Evolutionary conservation across 2,329 filamentous ascomycete species (phyloP).

Genomic region (Colletotrichum sidae): DNA sequence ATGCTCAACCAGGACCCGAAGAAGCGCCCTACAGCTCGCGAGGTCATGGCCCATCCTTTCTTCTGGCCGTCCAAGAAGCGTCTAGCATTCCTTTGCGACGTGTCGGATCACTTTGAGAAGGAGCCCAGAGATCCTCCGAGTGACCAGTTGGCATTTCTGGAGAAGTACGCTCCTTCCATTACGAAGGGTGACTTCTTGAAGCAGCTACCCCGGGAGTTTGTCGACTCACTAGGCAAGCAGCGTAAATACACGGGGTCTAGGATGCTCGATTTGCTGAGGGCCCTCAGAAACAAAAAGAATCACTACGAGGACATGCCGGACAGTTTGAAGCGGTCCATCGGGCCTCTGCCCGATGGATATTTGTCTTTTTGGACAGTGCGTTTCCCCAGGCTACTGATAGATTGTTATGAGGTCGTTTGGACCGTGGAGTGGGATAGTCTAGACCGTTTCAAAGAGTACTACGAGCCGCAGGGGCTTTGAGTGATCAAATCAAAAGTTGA

Average conservation of each 20-base stretch:
- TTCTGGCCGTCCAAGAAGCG: conserved; percentile 95
- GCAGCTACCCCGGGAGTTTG: conserved; percentile 81
- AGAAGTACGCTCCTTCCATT: conserved; percentile 62
- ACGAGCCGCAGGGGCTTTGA: conserved; percentile 58
- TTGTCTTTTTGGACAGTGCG: conserved; percentile 83
- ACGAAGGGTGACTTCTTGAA: conserved; percentile 82
- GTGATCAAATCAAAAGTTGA: conserved; percentile 3
- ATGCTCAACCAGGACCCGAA: conserved; percentile 75
- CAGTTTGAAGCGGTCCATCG: conserved; percentile 76
- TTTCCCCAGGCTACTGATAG: conserved; percentile 83
- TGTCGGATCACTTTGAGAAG: conserved; percentile 96
- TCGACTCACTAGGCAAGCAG: conserved; percentile 91
- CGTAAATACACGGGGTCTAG: conserved; percentile 90
- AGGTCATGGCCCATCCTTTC: conserved; percentile 93
- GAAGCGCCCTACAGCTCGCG: conserved; percentile 75
- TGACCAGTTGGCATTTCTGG: conserved; percentile 69
- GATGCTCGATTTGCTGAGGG: conserved; percentile 87
- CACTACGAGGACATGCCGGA: conserved; percentile 98
- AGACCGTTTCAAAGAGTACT: conserved; percentile 80
- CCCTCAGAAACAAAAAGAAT: conserved; percentile 94
- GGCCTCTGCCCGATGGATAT: conserved; percentile 82
- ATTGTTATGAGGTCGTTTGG: conserved; percentile 81
- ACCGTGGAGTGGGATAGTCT: conserved; percentile 72
- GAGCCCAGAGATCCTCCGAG: conserved; percentile 88
- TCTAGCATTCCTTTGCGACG: conserved; percentile 92